These are phyloP conservation scores for Debaryomyces udenii DNA, from an alignment of 1,139 yeast genomes.

Conservation along the genomic window DNA sequence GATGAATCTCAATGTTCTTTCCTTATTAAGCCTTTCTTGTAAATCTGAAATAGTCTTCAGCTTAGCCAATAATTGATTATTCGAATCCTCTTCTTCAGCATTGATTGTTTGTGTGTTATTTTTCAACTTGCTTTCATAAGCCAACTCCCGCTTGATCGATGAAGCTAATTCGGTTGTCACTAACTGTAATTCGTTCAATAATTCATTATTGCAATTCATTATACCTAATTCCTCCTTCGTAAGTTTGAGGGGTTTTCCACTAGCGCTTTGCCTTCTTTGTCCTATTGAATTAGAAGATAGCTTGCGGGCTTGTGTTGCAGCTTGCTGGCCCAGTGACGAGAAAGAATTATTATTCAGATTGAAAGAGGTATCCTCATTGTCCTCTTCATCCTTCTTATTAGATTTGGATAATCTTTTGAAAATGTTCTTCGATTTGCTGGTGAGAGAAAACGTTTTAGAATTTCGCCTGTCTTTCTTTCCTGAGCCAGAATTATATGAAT, in stretches of 20 bases:
- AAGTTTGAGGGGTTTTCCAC: conserved; percentile 29
- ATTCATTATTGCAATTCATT: conserved; percentile 58
- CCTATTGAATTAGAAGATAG: conserved; percentile 11
- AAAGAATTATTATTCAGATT: conserved; percentile 20
- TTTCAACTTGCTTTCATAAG: conserved; percentile 52
- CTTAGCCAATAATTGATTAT: conserved; percentile 41
- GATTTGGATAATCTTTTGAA: conserved; percentile 40
- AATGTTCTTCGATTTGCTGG: conserved; percentile 33
- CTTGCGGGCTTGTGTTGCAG: conserved; percentile 4
- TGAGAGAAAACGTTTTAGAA: conserved; percentile 30
- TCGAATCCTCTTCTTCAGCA: conserved; percentile 23
- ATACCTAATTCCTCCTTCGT: conserved; percentile 65
- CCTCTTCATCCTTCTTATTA: conserved; percentile 23
- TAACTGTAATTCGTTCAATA: conserved; percentile 64
- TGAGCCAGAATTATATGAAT: conserved; percentile 4
- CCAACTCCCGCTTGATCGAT: conserved; percentile 67
- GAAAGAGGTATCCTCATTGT: conserved; percentile 12
- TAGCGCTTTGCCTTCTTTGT: conserved; percentile 7
- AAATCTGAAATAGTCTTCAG: conserved; percentile 53
- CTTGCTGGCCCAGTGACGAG: conserved; percentile 2
- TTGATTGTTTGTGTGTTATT: conserved; percentile 15
- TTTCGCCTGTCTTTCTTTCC: conserved; percentile 22
- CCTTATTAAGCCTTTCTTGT: conserved; percentile 62
- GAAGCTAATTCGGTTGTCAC: conserved; percentile 74
- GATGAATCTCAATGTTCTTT: conserved; percentile 63